Percentiles rank a stretch among this genome's conserved stretches.
phyloP scores from a whole-genome alignment of 1,139 yeast genomes.

The Pichia terricola region DNA sequence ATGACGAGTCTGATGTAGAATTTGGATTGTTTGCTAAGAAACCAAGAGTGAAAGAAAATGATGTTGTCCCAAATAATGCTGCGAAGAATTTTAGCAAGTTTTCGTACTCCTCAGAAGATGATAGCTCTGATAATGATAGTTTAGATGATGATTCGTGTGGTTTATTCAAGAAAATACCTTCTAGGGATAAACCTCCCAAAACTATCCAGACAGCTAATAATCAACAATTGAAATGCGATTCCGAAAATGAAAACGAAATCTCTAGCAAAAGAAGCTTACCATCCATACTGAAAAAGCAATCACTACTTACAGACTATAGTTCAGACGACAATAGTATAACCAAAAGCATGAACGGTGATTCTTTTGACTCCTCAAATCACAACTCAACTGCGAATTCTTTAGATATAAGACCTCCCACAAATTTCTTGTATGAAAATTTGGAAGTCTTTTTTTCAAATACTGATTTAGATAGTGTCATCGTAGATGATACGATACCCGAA shows the following conservation, averaged over 20 bases:
- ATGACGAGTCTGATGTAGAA: constrained; percentile 7
- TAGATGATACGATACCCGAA: constrained; percentile 43
- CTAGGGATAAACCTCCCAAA: background rate
- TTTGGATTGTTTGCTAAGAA: constrained; percentile 11
- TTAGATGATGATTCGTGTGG: constrained; percentile 1
- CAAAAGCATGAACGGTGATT: background rate
- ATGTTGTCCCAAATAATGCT: background rate
- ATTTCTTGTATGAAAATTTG: constrained; percentile 81
- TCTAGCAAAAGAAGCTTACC: background rate
- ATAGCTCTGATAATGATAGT: constrained; percentile 4
- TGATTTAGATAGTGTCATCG: constrained; percentile 84
- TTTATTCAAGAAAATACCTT: constrained; percentile 2
- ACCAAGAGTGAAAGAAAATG: constrained; percentile 1
- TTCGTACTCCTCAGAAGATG: background rate
- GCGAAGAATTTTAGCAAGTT: too few relatives aligned
- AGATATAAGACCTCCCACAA: constrained; percentile 90
- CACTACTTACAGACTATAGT: background rate
- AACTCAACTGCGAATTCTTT: constrained; percentile 12
- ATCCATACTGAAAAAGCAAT: background rate
- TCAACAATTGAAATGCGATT: background rate
- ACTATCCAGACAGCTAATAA: background rate
- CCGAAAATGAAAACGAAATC: background rate
- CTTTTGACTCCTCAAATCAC: background rate
- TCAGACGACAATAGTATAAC: background rate
- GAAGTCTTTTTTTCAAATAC: constrained; percentile 90